A percentile compares a stretch with the other conserved stretches of the same genome.
These are phyloP conservation scores for Aureobasidium sp. DNA, from an alignment of 2,329 filamentous ascomycete species.

Conservation along the genomic window DNA sequence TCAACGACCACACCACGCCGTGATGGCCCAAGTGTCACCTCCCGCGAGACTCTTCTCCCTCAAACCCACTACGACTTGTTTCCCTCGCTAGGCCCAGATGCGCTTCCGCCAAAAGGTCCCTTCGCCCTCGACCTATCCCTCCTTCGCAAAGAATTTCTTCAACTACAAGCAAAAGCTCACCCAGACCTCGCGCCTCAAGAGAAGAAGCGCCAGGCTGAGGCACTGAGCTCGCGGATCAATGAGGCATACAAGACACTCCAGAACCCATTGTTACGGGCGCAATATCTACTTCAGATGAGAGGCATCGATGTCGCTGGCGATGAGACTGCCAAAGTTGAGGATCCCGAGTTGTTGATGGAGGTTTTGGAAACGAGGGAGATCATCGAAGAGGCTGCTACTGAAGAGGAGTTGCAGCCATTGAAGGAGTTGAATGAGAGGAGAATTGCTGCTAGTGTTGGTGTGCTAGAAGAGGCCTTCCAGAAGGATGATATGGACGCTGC, in stretches of 20 bases:
- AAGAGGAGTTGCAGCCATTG: slow-evolving; percentile 57
- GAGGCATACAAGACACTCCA: slow-evolving; percentile 81
- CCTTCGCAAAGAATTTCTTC: slow-evolving; percentile 78
- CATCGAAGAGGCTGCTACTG: slow-evolving; percentile 49
- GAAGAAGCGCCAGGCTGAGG: slow-evolving; percentile 59
- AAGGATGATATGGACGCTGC: slow-evolving; percentile 59
- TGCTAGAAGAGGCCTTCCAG: slow-evolving; percentile 59
- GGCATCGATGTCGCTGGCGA: slow-evolving; percentile 75
- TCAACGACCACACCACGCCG: not conserved
- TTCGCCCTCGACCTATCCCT: slow-evolving; percentile 66
- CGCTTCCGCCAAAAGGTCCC: slow-evolving; percentile 68
- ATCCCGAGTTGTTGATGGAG: slow-evolving; percentile 64
- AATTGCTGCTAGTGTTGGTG: slow-evolving; percentile 55
- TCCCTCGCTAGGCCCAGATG: slow-evolving; percentile 63
- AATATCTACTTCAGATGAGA: slow-evolving; percentile 68
- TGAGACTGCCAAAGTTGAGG: slow-evolving; percentile 63
- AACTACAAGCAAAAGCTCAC: slow-evolving; percentile 69
- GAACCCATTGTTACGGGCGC: slow-evolving; percentile 72
- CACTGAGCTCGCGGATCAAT: slow-evolving; percentile 76
- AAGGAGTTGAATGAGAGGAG: slow-evolving; percentile 60
- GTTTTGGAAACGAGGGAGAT: slow-evolving; percentile 67
- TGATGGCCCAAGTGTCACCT: not conserved
- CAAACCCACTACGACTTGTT: slow-evolving; percentile 81
- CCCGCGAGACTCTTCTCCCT: slow-evolving; percentile 18
- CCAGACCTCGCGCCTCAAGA: slow-evolving; percentile 56